Evolutionary conservation across 805 yeast genomes (phyloP).

Genomic region (Saccharomycopsis babjevae): DNA sequence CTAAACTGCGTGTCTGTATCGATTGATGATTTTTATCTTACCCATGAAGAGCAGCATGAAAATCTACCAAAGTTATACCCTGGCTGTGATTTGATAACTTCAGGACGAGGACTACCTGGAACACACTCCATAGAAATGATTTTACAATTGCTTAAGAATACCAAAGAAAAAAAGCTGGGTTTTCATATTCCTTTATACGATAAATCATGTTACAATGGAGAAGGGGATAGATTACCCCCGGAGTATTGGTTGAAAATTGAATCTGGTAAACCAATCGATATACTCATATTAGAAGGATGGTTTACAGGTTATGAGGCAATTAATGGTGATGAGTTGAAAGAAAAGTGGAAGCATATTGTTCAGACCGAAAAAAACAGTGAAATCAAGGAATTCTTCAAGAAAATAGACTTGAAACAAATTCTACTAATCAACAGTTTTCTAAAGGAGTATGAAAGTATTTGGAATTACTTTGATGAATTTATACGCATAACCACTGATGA

Average conservation of each 20-base stretch:
- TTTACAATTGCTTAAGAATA: conserved; percentile 24
- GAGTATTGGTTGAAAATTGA: conserved; percentile 30
- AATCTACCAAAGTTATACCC: conserved; percentile 30
- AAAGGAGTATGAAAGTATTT: conserved; percentile 37
- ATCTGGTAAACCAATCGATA: conserved; percentile 35
- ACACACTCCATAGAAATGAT: conserved; percentile 67
- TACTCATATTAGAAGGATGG: conserved; percentile 90
- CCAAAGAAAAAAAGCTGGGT: conserved; percentile 22
- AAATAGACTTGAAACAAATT: conserved; percentile 24
- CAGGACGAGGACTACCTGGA: conserved; percentile 87
- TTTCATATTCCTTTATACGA: conserved; percentile 61
- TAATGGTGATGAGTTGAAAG: conserved; percentile 25
- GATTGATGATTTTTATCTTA: conserved; percentile 78
- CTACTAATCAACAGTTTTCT: conserved; percentile 44
- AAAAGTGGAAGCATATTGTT: conserved; percentile 15
- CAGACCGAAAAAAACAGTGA: conserved; percentile 13
- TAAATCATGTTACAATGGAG: conserved; percentile 59
- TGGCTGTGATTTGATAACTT: conserved; percentile 42
- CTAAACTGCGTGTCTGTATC: conserved; percentile 44
- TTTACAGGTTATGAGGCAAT: conserved; percentile 63
- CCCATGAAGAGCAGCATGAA: conserved; percentile 46
- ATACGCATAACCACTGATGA: conserved; percentile 52
- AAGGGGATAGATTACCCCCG: conserved; percentile 59
- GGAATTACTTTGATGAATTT: conserved; percentile 52
- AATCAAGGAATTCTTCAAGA: conserved; percentile 21